These are phyloP conservation scores for Sporothrix luriei DNA, from an alignment of 2,329 filamentous ascomycete species.

Conservation along the genomic window DNA sequence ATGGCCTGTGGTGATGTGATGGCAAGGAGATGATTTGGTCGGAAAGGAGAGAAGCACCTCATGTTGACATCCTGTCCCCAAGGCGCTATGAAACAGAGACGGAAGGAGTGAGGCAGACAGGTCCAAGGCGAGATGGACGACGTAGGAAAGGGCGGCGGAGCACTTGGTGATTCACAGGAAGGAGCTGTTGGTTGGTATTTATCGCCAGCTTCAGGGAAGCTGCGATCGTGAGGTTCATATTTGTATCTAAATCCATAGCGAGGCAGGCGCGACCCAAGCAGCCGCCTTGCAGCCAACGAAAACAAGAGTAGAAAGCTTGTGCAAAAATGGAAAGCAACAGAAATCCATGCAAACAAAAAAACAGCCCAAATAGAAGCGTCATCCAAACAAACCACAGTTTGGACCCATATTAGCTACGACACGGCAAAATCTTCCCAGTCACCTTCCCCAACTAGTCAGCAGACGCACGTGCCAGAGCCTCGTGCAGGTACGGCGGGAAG, in stretches of 20 bases:
- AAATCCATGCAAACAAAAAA: background rate
- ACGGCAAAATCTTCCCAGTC: background rate
- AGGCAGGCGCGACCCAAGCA: slow-evolving; percentile 10
- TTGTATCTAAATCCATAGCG: background rate
- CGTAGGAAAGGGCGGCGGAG: background rate
- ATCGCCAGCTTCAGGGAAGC: slow-evolving; percentile 13
- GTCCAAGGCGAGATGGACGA: background rate
- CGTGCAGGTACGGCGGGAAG: slow-evolving; percentile 82
- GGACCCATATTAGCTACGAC: slow-evolving; percentile 5
- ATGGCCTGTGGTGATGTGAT: background rate
- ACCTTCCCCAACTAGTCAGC: slow-evolving; percentile 55
- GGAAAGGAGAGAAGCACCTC: background rate
- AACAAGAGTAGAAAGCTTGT: background rate
- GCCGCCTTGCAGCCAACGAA: background rate
- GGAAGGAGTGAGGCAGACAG: slow-evolving; percentile 12
- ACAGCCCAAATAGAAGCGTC: background rate
- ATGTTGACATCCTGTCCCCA: slow-evolving; percentile 4
- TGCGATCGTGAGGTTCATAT: background rate
- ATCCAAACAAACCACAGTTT: slow-evolving; percentile 1
- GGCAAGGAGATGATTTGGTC: background rate
- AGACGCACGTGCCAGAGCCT: slow-evolving; percentile 80
- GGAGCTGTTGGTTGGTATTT: background rate
- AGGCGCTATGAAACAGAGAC: background rate
- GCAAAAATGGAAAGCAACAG: background rate
- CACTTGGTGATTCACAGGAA: background rate